Conservation (phyloP, 129 eudicot genomes). For the Kitagawia praeruptora region DNA sequence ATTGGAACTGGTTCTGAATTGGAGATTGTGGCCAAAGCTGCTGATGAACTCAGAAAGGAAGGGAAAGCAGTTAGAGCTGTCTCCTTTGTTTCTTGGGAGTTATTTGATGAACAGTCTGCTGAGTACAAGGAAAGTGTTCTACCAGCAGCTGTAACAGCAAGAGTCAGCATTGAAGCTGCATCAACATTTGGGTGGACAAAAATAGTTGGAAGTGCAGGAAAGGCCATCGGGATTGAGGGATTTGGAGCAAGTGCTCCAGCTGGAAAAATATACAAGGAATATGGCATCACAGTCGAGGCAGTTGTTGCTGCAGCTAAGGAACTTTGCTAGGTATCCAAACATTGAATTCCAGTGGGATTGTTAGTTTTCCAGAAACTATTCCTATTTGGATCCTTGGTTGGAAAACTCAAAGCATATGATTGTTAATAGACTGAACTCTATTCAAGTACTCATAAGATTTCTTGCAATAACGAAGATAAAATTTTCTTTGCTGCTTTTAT, state of each 20-base stretch:
- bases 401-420: neutral
- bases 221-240: slow-evolving; percentile 80
- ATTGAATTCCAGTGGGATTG: slow-evolving; percentile 4
- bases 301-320: slow-evolving; percentile 76
- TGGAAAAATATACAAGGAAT: slow-evolving; percentile 74
- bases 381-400: slow-evolving; percentile 10
- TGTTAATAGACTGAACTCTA: slow-evolving; percentile 21
- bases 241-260: slow-evolving; percentile 98
- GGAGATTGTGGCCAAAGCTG: slow-evolving; percentile 86
- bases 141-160: slow-evolving; percentile 64
- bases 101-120: slow-evolving; percentile 67
- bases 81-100: slow-evolving; percentile 91
- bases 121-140: slow-evolving; percentile 83
- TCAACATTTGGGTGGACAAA: slow-evolving; percentile 82
- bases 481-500: slow-evolving; percentile 26
- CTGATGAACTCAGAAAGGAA: slow-evolving; percentile 91
- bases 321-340: slow-evolving; percentile 32
- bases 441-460: slow-evolving; percentile 9
- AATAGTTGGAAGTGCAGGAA: slow-evolving; percentile 63
- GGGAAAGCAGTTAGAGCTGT: slow-evolving; percentile 91
- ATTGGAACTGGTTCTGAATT: slow-evolving; percentile 83
- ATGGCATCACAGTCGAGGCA: slow-evolving; percentile 76
- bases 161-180: slow-evolving; percentile 95
- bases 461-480: slow-evolving; percentile 29
- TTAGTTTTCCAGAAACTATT: neutral